Conservation (phyloP, 1,139 yeast genomes). For the Geotrichum candidum region DNA sequence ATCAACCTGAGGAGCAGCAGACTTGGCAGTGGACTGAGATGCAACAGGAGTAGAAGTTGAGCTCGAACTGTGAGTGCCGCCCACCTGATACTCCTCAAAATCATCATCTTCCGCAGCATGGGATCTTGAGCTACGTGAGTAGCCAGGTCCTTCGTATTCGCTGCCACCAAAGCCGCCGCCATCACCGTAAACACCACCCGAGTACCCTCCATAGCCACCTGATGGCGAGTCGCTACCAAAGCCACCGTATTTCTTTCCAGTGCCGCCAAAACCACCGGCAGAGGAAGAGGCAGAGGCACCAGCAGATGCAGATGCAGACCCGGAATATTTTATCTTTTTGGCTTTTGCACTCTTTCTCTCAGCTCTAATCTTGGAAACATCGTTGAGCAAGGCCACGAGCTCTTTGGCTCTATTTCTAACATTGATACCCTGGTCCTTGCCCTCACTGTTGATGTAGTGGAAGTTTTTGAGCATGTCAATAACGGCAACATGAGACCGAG, state of each 20-base stretch:
- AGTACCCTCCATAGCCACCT: slow-evolving; percentile 38
- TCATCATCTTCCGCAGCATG: slow-evolving; percentile 27
- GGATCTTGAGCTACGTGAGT: slow-evolving; percentile 25
- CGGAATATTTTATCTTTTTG: slow-evolving; percentile 57
- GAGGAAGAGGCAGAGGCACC: slow-evolving; percentile 14
- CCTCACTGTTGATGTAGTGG: slow-evolving; percentile 90
- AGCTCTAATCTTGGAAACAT: slow-evolving; percentile 66
- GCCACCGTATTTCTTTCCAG: slow-evolving; percentile 38
- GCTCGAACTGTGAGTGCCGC: slow-evolving; percentile 15
- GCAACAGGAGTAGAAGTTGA: slow-evolving; percentile 14
- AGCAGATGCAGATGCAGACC: slow-evolving; percentile 29
- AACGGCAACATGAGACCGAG: slow-evolving; percentile 73
- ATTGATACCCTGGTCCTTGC: slow-evolving; percentile 93
- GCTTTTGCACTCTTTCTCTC: slow-evolving; percentile 86
- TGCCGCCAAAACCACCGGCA: slow-evolving; percentile 39
- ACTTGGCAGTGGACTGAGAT: slow-evolving; percentile 24
- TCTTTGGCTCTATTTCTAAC: slow-evolving; percentile 88
- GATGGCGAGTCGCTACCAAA: slow-evolving; percentile 33
- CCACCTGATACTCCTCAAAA: slow-evolving; percentile 65
- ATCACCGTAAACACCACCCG: slow-evolving; percentile 64
- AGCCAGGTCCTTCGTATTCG: slow-evolving; percentile 33
- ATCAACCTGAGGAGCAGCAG: slow-evolving; percentile 38
- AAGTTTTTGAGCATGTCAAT: slow-evolving; percentile 87
- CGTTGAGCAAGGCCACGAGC: slow-evolving; percentile 62
- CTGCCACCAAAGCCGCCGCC: slow-evolving; percentile 63